Evolutionary conservation across 495 filamentous ascomycete species (phyloP), one percentile per base, ranked within the genome.

Genomic region (Tricharina praecox): DNA sequence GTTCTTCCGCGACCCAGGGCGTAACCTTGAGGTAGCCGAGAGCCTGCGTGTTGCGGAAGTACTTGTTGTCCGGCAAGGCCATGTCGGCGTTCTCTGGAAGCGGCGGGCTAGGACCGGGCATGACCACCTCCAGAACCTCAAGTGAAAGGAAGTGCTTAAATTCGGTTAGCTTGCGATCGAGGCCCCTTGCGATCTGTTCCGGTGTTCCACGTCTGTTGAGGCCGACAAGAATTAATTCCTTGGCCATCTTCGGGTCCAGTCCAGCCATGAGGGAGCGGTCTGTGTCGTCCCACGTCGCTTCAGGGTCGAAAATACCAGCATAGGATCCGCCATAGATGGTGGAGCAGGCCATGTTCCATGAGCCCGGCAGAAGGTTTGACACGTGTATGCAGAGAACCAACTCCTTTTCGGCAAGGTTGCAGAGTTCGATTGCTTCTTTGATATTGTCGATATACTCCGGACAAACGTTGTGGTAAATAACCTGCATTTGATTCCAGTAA

Each of bases 381-480:
- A 78, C 58, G 10, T 72, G 58, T 15, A 65, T 53, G 30, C 74
- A 70, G 36, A 71, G 66, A 53, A 72, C 71, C 9, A 85, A 61
- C 59, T 96, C 83, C 16, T 67, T 64, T 7, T 75, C 67, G 10
- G 82, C 85, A 20, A 68, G 53, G 21, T 80, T 72, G 54, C 86
- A 94, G 33, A 85, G 60, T 2, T 54, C 59, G 19, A 78, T 68
- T 1, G 86, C 87, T 2, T 67, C 68, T 23, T 73, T 61, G 42
- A 96, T 70, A 51, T 82, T 71, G 0, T 70, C 67, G 0, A 55
- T 65, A 60, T 86, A 78, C 53, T 97, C 90, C 2, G 81, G 80
- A 52, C 84, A 92, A 11, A 93, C 90, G 28, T 81, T 69, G 55
- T 95, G 88, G 47, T 72, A 71, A 10, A 85, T 67, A 7, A 95